phyloP scores from a whole-genome alignment of 2,329 filamentous ascomycete species.

The Botrytis aclada region DNA sequence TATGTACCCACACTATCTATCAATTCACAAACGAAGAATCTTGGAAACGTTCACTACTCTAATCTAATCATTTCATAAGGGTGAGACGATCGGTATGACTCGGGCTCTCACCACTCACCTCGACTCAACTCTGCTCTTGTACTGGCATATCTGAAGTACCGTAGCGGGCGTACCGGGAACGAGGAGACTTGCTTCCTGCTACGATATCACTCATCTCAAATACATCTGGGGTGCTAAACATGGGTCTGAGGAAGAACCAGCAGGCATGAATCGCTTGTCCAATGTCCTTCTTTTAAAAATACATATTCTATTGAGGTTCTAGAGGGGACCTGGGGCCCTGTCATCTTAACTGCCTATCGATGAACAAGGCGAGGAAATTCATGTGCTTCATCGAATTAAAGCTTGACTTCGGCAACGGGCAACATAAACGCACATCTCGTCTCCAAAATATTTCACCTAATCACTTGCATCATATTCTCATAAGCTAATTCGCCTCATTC shows the following conservation, averaged over 20 bases:
- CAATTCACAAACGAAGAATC: slow-evolving; percentile 19
- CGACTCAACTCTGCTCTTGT: background rate
- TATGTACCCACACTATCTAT: slow-evolving; percentile 17
- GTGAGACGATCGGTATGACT: slow-evolving; percentile 17
- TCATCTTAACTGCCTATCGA: slow-evolving; percentile 14
- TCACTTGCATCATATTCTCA: slow-evolving; percentile 13
- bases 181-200: background rate
- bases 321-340: slow-evolving; percentile 15
- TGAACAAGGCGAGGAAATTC: slow-evolving; percentile 19
- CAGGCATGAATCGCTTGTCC: slow-evolving; percentile 11
- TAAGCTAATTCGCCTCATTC: slow-evolving; percentile 16
- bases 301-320: slow-evolving; percentile 5
- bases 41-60: slow-evolving; percentile 9
- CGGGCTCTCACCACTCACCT: background rate
- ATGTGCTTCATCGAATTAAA: slow-evolving; percentile 20
- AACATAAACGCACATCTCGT: slow-evolving; percentile 20
- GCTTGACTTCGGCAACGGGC: slow-evolving; percentile 17
- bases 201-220: slow-evolving; percentile 15
- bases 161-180: background rate
- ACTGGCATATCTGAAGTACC: background rate
- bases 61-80: background rate
- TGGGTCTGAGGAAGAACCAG: slow-evolving; percentile 12
- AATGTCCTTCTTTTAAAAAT: slow-evolving; percentile 9
- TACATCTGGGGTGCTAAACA: slow-evolving; percentile 7
- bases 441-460: slow-evolving; percentile 15